Percentiles rank a stretch among this genome's conserved stretches.
Evolutionary conservation across 2,329 filamentous ascomycete genomes (phyloP).

Genomic region (Penicillium sp.): DNA sequence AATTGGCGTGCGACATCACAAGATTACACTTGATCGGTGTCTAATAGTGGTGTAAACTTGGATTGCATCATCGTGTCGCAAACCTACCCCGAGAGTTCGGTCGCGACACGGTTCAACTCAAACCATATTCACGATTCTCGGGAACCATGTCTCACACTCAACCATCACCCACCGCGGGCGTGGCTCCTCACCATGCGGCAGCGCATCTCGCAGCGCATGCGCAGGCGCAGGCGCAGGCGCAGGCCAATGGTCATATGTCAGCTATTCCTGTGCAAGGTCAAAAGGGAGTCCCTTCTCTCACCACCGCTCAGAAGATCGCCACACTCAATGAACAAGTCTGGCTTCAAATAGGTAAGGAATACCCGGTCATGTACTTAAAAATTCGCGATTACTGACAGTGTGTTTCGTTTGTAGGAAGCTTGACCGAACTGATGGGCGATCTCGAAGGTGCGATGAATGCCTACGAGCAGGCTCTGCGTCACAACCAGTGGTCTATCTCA

Average conservation of each 20-base stretch:
- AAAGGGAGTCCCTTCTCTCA: slow-evolving; percentile 58
- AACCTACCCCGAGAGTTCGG: slow-evolving; percentile 8
- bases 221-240: slow-evolving; percentile 9
- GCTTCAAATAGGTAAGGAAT: slow-evolving; percentile 79
- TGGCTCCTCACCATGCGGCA: slow-evolving; percentile 59
- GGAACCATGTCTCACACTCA: slow-evolving; percentile 71
- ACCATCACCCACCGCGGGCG: slow-evolving; percentile 73
- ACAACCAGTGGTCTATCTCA: slow-evolving; percentile 82
- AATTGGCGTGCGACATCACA: slow-evolving; percentile 1
- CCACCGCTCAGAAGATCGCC: slow-evolving; percentile 71
- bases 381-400: slow-evolving; percentile 15
- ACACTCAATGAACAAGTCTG: slow-evolving; percentile 83
- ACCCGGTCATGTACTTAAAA: too few relatives aligned
- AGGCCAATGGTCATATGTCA: slow-evolving; percentile 56
- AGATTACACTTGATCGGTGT: background rate
- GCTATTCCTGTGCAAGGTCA: slow-evolving; percentile 52
- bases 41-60: slow-evolving; percentile 1
- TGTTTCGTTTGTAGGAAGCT: slow-evolving; percentile 58
- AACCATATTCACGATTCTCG: slow-evolving; percentile 10
- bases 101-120: slow-evolving; percentile 21
- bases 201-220: slow-evolving; percentile 34
- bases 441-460: slow-evolving; percentile 84
- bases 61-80: slow-evolving; percentile 37
- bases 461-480: slow-evolving; percentile 84
- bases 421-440: slow-evolving; percentile 84